Evolutionary conservation across 2,329 filamentous ascomycete species (phyloP), one percentile per base, ranked within the genome.

Genomic region (Pseudogymnoascus sp.): DNA sequence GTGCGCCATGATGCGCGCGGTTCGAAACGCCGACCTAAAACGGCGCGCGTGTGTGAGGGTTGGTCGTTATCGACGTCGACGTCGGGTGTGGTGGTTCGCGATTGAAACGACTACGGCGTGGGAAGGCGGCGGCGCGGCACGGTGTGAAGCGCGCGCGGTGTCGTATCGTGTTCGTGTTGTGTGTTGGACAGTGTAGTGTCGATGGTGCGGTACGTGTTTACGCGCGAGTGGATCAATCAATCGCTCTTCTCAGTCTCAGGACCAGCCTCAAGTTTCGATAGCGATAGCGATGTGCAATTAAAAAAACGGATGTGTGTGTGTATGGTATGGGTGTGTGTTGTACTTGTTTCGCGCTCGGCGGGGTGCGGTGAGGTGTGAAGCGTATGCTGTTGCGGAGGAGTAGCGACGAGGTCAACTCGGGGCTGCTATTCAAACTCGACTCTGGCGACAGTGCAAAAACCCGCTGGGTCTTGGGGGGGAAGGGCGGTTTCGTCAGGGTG

Each of bases 1-100:
- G 65, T 73, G 71, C 65, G 72, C 70, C 69, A 71, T 72, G 71
- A 71, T 72, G 71, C 71, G 70, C 70, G 69, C 63, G 69, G 70
- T 67, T 68, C 69, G 70, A 70, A 70, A 70, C 66, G 50, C 65
- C 64, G 63, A 68, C 63, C 64, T 66, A 40, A 64, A 67, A 64
- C 7, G 36, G 59, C 37, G 38, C 11, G 12, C 31, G 50, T 46
- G 34, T 44, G 63, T 59, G 66, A 66, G 62, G 64, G 21, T 11
- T 14, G 23, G 67, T 68, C 46, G 53, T 62, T 65, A 65, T 31
- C 62, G 63, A 44, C 60, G 67, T 67, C 64, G 61, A 64, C 53
- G 62, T 25, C 59, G 23, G 40, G 18, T 25, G 25, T 21, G 21
- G 25, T 25, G 25, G 25, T 23, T 46, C 42, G 42, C 11, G 62